Evolutionary conservation across 371 early-diverging fungal genomes (phyloP), one percentile per base, ranked within the genome.

Genomic region (Lichtheimia hyalospora): DNA sequence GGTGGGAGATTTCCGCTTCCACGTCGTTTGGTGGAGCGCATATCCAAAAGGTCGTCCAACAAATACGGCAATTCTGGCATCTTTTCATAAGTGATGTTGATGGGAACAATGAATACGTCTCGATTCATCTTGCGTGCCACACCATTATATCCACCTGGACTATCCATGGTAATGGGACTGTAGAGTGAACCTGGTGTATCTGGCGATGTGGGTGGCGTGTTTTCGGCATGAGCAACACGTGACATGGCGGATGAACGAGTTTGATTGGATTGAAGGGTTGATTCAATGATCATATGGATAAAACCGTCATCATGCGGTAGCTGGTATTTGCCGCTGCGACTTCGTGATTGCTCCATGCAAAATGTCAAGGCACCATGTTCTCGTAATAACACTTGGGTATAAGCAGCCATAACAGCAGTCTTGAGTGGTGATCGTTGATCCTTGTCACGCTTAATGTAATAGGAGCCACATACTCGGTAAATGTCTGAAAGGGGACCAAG

Each of bases 81-180:
- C 23, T 65, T 75, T 48, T 81, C 81, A 50, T 77, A 81, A 0
- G 74, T 71, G 40, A 81, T 77, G 43, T 81, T 77, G 55, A 81
- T 75, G 2, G 81, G 81, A 0, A 81, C 73, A 54, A 81, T 62
- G 2, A 74, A 66, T 2, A 76, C 74, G 52, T 79, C 80, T 13
- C 70, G 61, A 23, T 74, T 70, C 2, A 61, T 51, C 18, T 63
- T 67, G 23, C 67, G 69, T 1, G 54, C 49, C 4, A 51, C 18
- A 0, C 34, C 34, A n/a, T 65, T 57, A 7, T 53, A 60, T 6
- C 61, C 42, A 24, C 73, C 69, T 16, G 74, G 75, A 0, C 71
- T 61, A 46, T 70, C 69, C 61, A 64, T 69, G 16, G 72, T 75
- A 10, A 34, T 34, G 6, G 70, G 69, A 27, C 69, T 72, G 7